Evolutionary conservation across 768 basidiomycete species (phyloP), one percentile per base, ranked within the genome.

Genomic region (Mycena galopus): DNA sequence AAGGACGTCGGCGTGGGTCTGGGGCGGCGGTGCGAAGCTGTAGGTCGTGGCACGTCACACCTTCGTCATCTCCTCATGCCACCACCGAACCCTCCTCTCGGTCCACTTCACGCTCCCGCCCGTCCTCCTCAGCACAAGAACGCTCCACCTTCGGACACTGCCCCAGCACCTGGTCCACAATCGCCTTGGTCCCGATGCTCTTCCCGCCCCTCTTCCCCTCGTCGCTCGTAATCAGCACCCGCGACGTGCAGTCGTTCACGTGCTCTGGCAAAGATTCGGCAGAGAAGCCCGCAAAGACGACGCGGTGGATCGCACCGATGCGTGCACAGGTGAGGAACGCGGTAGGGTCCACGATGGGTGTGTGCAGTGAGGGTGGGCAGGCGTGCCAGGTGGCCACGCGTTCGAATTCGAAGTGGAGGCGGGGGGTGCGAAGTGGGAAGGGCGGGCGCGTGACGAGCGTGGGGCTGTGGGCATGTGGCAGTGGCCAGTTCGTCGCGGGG

Each of bases 281-380:
- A 10, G 93, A 95, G 86, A 99, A 99, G 8, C 97, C 97, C 57
- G 97, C 97, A 74, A 99, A 99, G 68, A 99, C 93, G 78, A 98
- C 97, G 10, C 96, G 97, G 84, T 99, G 97, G 57, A 99, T 87
- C 27, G 97, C 97, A 25, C 97, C 97, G 76, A 99, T 94, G 75
- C 97, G 93, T 4, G 97, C 97, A 80, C 97, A 99, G 8, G 97
- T 97, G 68, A 99, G 93, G 92, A 99, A 96, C 53, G 97, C 95
- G 56, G 95, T n/a, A n/a, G n/a, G n/a, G n/a, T n/a, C n/a, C n/a
- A n/a, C n/a, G n/a, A n/a, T n/a, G n/a, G n/a, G n/a, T n/a, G n/a
- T n/a, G n/a, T n/a, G n/a, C n/a, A n/a, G n/a, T n/a, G n/a, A n/a
- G n/a, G n/a, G n/a, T n/a, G n/a, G n/a, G n/a, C n/a, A n/a, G n/a